phyloP scores from a whole-genome alignment of 2,329 filamentous ascomycete species.

The Fusarium dlaminii region DNA sequence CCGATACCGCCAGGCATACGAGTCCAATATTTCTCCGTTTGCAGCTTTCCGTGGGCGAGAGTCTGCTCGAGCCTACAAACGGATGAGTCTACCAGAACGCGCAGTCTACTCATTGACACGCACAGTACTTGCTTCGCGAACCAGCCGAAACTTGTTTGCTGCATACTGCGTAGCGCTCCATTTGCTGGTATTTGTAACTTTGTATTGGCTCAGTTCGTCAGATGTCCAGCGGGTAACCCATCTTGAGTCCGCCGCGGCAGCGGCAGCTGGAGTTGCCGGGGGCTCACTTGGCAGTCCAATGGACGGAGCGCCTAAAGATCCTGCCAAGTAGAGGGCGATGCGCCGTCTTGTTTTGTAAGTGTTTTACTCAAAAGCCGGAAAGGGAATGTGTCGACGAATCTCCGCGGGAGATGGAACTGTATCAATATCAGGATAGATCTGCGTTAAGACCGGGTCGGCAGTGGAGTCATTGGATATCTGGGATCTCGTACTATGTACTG shows the following conservation, averaged over 20 bases:
- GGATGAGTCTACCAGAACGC: conserved; percentile 91
- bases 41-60: conserved; percentile 95
- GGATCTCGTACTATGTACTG: conserved; percentile 2
- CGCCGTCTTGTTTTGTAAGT: conserved; percentile 13
- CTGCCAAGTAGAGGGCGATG: conserved; percentile 35
- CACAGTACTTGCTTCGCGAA: conserved; percentile 88
- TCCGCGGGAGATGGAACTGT: conserved; percentile 20
- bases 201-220: conserved; percentile 82
- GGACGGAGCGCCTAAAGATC: conserved; percentile 41
- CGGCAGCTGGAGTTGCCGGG: conserved; percentile 56
- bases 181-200: conserved; percentile 83
- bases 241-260: conserved; percentile 59
- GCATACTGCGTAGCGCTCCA: conserved; percentile 91
- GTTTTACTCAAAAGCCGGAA: conserved; percentile 23
- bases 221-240: conserved; percentile 72
- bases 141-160: conserved; percentile 93
- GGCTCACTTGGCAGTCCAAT: conserved; percentile 44
- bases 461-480: conserved; percentile 21
- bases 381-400: conserved; percentile 6
- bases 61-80: conserved; percentile 86
- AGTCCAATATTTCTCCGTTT: conserved; percentile 94
- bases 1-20: conserved; percentile 90
- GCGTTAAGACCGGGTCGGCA: background rate
- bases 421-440: conserved; percentile 21
- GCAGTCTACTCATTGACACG: conserved; percentile 90